Evolutionary conservation across 805 yeast genomes (phyloP).

Genomic region (Barnettozyma siamensis): DNA sequence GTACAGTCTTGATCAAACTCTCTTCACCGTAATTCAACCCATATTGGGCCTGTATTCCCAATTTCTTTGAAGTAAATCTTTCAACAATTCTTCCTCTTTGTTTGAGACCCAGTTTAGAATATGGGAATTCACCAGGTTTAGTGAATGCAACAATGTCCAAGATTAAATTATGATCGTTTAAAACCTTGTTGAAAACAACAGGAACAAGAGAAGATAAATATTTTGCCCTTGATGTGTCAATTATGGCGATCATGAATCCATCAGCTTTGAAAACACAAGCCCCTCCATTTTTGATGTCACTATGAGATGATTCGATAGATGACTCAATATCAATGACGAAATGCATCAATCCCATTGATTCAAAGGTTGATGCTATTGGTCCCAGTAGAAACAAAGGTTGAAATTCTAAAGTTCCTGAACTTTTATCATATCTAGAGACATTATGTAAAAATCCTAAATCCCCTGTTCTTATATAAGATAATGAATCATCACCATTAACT

Average conservation of each 20-base stretch:
- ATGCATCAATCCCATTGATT: constrained; percentile 84
- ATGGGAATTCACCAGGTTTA: constrained; percentile 54
- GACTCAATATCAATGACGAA: constrained; percentile 81
- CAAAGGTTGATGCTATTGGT: constrained; percentile 79
- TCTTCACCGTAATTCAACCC: constrained; percentile 66
- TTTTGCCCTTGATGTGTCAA: constrained; percentile 50
- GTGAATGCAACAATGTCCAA: constrained; percentile 82
- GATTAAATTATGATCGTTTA: constrained; percentile 76
- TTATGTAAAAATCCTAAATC: constrained; percentile 90
- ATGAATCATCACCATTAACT: constrained; percentile 54
- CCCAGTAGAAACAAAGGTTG: constrained; percentile 87
- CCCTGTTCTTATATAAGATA: constrained; percentile 80
- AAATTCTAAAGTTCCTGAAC: constrained; percentile 35
- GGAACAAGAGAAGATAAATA: constrained; percentile 75
- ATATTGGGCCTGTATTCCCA: constrained; percentile 38
- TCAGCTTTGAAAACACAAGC: constrained; percentile 76
- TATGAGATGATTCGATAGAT: constrained; percentile 50
- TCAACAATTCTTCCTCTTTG: constrained; percentile 67
- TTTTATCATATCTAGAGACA: constrained; percentile 43
- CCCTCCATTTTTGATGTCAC: constrained; percentile 45
- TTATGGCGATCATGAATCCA: constrained; percentile 68
- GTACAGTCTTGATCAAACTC: constrained; percentile 50
- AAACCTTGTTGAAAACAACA: constrained; percentile 67
- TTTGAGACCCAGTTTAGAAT: constrained; percentile 66
- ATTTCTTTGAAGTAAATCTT: constrained; percentile 45